Evolutionary conservation across 495 filamentous ascomycete genomes (phyloP), one percentile per base, ranked within the genome.

Genomic region (Peziza echinospora): DNA sequence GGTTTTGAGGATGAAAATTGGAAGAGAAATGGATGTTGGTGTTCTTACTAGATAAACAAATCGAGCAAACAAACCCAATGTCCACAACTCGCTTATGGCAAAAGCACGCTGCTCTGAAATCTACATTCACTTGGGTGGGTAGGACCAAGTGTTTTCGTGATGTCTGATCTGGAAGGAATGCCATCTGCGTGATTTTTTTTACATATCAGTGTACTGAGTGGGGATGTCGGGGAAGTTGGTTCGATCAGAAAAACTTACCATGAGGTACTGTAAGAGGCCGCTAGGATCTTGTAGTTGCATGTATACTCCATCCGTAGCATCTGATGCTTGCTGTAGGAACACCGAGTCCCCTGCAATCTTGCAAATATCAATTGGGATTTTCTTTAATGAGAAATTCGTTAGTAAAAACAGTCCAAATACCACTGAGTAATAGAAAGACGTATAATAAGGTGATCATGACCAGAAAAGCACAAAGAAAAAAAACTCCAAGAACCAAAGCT

Each of bases 41-140:
- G n/a, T n/a, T 67, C 71, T 59, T 58, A 75, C 71, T 97, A 63
- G 83, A 89, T 52, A 97, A 66, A 60, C 89, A 97, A 48, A 97
- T 81, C 39, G 81, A 87, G 66, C 89, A 97, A 39, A 97, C 91
- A 57, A 78, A 97, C 9, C 84, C 89, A 22, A 89, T 72, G 64
- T 93, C 83, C 47, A 97, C 79, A 11, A 96, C 84, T 21, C 70
- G 72, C 25, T 87, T 70, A 63, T 97, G 89, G 61, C 89, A 97
- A 61, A 97, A 97, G 63, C 89, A 97, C 11, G 89, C 89, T 5
- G 89, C 87, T 8, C 91, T 71, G 60, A 97, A 97, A 67, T 97
- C 91, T 28, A 97, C 89, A 41, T 78, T 72, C 24, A 81, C 79
- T n/a, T 81, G 75, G 10, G 77, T 81, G 0, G 89, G 89, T 13